These are phyloP conservation scores for Ambrosia trifida DNA, from an alignment of 129 eudicot genomes.

Conservation along the genomic window DNA sequence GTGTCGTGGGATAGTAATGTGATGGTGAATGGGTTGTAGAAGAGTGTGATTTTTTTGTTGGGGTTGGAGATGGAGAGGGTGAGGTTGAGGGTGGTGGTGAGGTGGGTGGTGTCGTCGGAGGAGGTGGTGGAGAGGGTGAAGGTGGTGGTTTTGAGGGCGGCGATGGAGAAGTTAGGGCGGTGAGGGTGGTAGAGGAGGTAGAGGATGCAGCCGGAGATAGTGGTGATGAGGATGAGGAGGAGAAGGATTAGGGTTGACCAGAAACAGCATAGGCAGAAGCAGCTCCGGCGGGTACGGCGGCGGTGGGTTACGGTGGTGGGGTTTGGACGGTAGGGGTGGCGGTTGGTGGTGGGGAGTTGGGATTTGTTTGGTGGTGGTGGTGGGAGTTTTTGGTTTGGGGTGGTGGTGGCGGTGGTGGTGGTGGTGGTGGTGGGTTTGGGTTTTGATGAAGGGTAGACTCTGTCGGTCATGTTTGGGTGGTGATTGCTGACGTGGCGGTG, in stretches of 20 bases:
- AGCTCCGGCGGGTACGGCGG: slow-evolving; percentile 57
- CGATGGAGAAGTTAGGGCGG: slow-evolving; percentile 70
- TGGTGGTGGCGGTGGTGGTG: slow-evolving; percentile 39
- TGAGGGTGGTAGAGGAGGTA: slow-evolving; percentile 88
- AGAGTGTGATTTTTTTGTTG: slow-evolving; percentile 50
- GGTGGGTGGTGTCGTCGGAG: slow-evolving; percentile 62
- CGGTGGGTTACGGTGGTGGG: slow-evolving; percentile 46
- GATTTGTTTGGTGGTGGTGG: slow-evolving; percentile 38
- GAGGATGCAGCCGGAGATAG: slow-evolving; percentile 64
- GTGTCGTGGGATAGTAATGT: slow-evolving; percentile 35
- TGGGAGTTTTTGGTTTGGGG: slow-evolving; percentile 21
- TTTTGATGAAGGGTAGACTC: slow-evolving; percentile 79
- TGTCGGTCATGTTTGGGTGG: slow-evolving; percentile 58
- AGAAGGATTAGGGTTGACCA: slow-evolving; percentile 58
- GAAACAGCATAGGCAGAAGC: slow-evolving; percentile 67
- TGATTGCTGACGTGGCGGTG: background rate
- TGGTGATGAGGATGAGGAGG: slow-evolving; percentile 53
- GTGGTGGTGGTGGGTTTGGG: slow-evolving; percentile 40
- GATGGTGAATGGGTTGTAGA: slow-evolving; percentile 53
- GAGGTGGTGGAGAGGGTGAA: slow-evolving; percentile 67
- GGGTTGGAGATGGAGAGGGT: slow-evolving; percentile 78
- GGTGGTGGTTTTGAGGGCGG: slow-evolving; percentile 54
- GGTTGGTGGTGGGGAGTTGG: slow-evolving; percentile 23
- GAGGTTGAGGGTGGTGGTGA: slow-evolving; percentile 65
- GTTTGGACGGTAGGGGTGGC: slow-evolving; percentile 52